These are phyloP conservation scores for Globisporangium heterothallicum DNA, from an alignment of 352 stramenopile species.

Conservation along the genomic window DNA sequence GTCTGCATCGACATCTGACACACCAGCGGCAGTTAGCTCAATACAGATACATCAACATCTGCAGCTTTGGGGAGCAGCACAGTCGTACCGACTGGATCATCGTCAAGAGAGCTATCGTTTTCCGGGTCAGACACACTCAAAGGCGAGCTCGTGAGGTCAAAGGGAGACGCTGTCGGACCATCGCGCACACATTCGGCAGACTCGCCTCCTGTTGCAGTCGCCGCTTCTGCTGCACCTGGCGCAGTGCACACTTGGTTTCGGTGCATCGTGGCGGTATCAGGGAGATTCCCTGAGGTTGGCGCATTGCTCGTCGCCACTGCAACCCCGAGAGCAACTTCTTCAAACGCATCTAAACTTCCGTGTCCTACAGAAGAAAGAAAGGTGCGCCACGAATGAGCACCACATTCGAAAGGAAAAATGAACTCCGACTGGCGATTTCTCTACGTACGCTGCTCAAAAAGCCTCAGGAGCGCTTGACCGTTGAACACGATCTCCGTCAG, in stretches of 20 bases:
- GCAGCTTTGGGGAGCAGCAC: background rate
- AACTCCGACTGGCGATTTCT: background rate
- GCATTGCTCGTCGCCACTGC: background rate
- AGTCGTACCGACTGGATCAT: slow-evolving; percentile 11
- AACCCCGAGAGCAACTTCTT: slow-evolving; percentile 21
- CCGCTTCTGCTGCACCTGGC: slow-evolving; percentile 16
- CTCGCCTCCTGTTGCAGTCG: slow-evolving; percentile 11
- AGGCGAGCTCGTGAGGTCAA: slow-evolving; percentile 6
- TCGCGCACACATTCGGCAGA: background rate
- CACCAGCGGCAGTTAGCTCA: slow-evolving; percentile 1
- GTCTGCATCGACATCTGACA: slow-evolving; percentile 15
- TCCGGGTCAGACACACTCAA: slow-evolving; percentile 13
- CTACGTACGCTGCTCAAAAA: slow-evolving; percentile 38
- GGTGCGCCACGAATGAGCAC: background rate
- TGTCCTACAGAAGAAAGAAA: slow-evolving; percentile 20
- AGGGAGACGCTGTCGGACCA: slow-evolving; percentile 8
- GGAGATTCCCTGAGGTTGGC: background rate
- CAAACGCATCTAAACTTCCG: slow-evolving; percentile 29
- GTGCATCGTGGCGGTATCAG: background rate
- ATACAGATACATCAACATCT: background rate
- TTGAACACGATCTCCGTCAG: slow-evolving; percentile 26
- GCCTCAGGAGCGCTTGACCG: slow-evolving; percentile 30
- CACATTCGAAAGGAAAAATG: background rate
- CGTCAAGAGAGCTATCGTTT: slow-evolving; percentile 14
- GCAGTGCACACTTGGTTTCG: background rate